A percentile compares a stretch with the other conserved stretches of the same genome.
phyloP scores from a whole-genome alignment of 169 alveolate genomes.

The Plasmodium adleri region DNA sequence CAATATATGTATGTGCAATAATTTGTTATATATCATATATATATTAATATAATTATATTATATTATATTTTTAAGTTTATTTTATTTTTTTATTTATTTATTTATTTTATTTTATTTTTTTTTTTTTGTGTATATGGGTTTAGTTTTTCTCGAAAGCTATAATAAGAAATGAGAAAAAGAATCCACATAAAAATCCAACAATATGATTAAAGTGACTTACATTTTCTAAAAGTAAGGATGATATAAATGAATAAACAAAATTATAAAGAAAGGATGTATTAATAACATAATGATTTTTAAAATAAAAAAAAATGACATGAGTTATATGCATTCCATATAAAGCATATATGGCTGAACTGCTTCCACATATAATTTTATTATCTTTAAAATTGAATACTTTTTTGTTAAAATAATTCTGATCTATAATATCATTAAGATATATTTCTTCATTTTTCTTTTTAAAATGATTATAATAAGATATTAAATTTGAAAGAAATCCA shows the following conservation, averaged over 20 bases:
- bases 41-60: too few species aligned
- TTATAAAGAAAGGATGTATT: conserved; percentile 47
- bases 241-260: conserved; percentile 64
- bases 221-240: conserved; percentile 71
- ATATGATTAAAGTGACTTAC: conserved; percentile 68
- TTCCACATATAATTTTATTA: conserved; percentile 72
- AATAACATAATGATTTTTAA: conserved; percentile 53
- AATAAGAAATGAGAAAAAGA: conserved; percentile 40
- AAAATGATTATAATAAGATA: conserved; percentile 39
- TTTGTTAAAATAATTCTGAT: conserved; percentile 20
- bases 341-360: conserved; percentile 69
- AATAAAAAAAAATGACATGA: conserved; percentile 58
- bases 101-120: too few species aligned
- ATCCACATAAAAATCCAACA: conserved; percentile 64
- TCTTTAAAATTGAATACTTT: conserved; percentile 2
- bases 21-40: too few species aligned
- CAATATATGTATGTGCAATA: too few species aligned
- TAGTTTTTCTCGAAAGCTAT: conserved; percentile 39
- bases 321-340: conserved; percentile 74
- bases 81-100: too few species aligned
- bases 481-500: conserved; percentile 48
- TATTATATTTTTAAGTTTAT: too few species aligned
- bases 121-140: not conserved
- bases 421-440: conserved; percentile 45
- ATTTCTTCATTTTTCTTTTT: conserved; percentile 32